Percentiles rank a stretch among this genome's conserved stretches.
These are phyloP conservation scores for Pseudocercospora crystallina DNA, from an alignment of 2,329 filamentous ascomycete genomes.

Conservation along the genomic window DNA sequence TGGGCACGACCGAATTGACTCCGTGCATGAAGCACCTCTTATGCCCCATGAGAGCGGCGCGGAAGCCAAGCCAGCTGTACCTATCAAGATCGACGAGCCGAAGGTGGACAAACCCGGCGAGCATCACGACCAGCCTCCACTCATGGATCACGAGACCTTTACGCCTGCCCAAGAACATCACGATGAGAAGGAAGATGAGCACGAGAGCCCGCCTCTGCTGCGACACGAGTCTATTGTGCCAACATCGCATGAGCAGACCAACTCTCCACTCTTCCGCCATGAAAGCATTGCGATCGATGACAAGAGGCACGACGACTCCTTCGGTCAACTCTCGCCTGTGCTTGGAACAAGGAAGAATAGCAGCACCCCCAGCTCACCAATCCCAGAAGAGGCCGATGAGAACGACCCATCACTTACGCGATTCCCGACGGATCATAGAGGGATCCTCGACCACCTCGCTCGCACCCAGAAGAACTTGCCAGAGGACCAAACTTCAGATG, in stretches of 20 bases:
- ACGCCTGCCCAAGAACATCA: constrained; percentile 4
- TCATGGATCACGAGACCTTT: constrained; percentile 36
- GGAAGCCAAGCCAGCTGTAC: constrained; percentile 2
- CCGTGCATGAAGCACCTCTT: constrained; percentile 11
- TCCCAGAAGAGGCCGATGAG: constrained; percentile 27
- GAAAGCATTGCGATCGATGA: constrained; percentile 29
- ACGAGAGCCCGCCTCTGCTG: constrained; percentile 35
- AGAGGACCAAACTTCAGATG: constrained; percentile 25
- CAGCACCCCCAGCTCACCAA: constrained; percentile 9
- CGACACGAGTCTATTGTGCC: constrained; percentile 38
- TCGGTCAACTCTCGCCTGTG: constrained; percentile 6
- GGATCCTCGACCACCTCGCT: constrained; percentile 35
- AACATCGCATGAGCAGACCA: constrained; percentile 26
- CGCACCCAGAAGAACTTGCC: constrained; percentile 24
- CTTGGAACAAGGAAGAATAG: constrained; percentile 16
- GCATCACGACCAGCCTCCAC: constrained; percentile 25
- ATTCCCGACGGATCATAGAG: constrained; percentile 38
- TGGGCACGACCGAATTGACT: constrained; percentile 13
- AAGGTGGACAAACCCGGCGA: not conserved
- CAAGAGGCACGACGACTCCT: constrained; percentile 18
- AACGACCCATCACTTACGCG: constrained; percentile 33
- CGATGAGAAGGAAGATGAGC: constrained; percentile 15
- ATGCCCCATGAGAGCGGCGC: constrained; percentile 9
- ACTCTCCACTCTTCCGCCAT: constrained; percentile 34
- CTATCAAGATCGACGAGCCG: constrained; percentile 6